Evolutionary conservation across 176 grass and related monocot genomes (phyloP).

Genomic region (Triticum turgidum): DNA sequence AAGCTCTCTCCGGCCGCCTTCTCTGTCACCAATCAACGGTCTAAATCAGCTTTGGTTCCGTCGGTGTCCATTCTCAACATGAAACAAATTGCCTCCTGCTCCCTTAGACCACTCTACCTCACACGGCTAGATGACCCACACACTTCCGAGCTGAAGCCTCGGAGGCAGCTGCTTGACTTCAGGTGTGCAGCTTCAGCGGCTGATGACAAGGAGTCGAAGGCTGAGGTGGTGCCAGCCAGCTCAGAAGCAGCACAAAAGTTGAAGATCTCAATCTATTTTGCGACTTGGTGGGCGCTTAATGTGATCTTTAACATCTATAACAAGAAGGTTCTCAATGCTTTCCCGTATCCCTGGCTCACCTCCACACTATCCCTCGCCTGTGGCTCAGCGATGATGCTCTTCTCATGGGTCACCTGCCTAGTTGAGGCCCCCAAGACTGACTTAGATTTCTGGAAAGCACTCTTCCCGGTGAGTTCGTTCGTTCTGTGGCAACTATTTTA

Average conservation of each 20-base stretch:
- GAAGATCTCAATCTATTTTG: slow-evolving; percentile 88
- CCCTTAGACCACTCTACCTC: slow-evolving; percentile 64
- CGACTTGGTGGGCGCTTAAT: slow-evolving; percentile 93
- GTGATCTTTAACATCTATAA: slow-evolving; percentile 99
- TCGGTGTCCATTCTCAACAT: slow-evolving; percentile 32
- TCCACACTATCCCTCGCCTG: slow-evolving; percentile 79
- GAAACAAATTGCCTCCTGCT: slow-evolving; percentile 41
- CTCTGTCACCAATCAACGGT: slow-evolving; percentile 35
- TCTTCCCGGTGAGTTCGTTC: slow-evolving; percentile 65
- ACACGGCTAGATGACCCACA: slow-evolving; percentile 32
- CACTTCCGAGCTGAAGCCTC: slow-evolving; percentile 27
- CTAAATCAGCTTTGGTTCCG: slow-evolving; percentile 32
- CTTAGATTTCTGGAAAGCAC: slow-evolving; percentile 80
- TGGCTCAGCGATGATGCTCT: slow-evolving; percentile 80
- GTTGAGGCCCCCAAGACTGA: slow-evolving; percentile 81
- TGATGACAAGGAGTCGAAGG: slow-evolving; percentile 53
- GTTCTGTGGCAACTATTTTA: not conserved
- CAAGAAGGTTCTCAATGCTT: slow-evolving; percentile 96
- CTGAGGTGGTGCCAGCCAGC: slow-evolving; percentile 19
- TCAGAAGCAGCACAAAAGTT: slow-evolving; percentile 54
- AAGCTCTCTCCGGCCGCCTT: slow-evolving; percentile 38
- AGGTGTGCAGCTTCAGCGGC: slow-evolving; percentile 52
- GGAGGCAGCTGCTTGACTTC: slow-evolving; percentile 39
- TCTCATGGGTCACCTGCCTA: slow-evolving; percentile 75
- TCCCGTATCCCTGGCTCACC: slow-evolving; percentile 91